Evolutionary conservation across 2,329 filamentous ascomycete species (phyloP).

Genomic region (Fusarium piperis): DNA sequence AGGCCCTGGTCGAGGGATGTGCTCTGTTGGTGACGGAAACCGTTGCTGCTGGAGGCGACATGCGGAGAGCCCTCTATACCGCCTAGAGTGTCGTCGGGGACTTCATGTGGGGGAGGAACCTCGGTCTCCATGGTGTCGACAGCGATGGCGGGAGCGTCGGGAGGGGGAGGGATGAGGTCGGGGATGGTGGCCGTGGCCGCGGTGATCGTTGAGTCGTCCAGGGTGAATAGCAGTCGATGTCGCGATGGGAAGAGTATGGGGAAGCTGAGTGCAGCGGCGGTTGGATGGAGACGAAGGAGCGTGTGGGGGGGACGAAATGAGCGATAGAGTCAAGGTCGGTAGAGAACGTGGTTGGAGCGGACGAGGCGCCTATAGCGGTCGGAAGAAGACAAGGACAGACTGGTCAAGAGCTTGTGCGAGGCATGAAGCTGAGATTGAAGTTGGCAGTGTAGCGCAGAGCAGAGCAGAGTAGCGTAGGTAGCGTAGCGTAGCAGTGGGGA

Average conservation of each 20-base stretch:
- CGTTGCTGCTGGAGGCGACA: slow-evolving; percentile 45
- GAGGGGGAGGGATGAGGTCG: slow-evolving; percentile 27
- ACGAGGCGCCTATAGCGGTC: slow-evolving; percentile 3
- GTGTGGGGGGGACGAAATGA: slow-evolving; percentile 28
- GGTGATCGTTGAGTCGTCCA: slow-evolving; percentile 54
- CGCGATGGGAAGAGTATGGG: slow-evolving; percentile 7
- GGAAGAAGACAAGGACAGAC: slow-evolving; percentile 14
- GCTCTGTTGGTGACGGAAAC: slow-evolving; percentile 56
- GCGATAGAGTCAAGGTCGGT: slow-evolving; percentile 23
- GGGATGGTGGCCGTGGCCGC: slow-evolving; percentile 32
- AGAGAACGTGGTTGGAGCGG: slow-evolving; percentile 33
- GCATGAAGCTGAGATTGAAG: slow-evolving; percentile 38
- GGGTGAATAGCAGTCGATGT: slow-evolving; percentile 45
- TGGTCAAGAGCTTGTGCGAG: slow-evolving; percentile 35
- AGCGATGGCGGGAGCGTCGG: slow-evolving; percentile 48
- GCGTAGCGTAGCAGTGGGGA: slow-evolving; percentile 13
- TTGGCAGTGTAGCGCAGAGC: slow-evolving; percentile 13
- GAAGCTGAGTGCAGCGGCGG: not conserved
- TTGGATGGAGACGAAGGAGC: slow-evolving; percentile 25
- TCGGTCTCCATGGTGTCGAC: slow-evolving; percentile 61
- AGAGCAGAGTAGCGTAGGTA: too few species aligned
- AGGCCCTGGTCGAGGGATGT: slow-evolving; percentile 62
- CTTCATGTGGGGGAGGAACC: slow-evolving; percentile 45
- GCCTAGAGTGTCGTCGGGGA: slow-evolving; percentile 60
- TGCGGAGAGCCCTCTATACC: slow-evolving; percentile 60